Base-by-base conservation (phyloP, 163 green algal genomes). In the Picocystis sp. region DNA sequence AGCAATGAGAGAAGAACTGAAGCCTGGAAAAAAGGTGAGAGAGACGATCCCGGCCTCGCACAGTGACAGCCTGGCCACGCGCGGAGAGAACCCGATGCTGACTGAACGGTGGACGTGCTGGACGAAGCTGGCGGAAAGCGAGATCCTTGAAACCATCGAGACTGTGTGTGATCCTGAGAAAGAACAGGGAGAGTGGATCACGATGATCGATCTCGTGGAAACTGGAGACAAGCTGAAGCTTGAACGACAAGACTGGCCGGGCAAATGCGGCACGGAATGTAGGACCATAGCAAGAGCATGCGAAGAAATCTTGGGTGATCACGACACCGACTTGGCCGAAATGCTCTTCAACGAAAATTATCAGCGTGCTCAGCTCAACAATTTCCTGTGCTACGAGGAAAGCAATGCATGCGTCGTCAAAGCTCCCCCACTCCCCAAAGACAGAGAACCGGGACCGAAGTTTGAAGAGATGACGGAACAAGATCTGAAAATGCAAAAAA, bases 281-380 rank as follows among this genome's bases (percentile, higher is more conserved):
- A 77, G 74, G 53, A 81, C 75, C 1, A 52, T 78, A 11, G 45
- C 71, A 21, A 45, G 51, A 13, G 70, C 67, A 21, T 73, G 57
- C 1, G 53, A 73, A 22, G 55, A 70, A 2, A 50, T 81, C 19
- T 21, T 83, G 17, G 67, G 56, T 9, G 66, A 73, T 33, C 43
- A 61, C 12, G 75, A 81, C 57, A 77, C 73, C 1, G 75, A 83
- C 57, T 47, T 81, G 13, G 75, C 59, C 2, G 75, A 83, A 50
- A 45, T 64, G 13, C 58, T 83, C 9, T 81, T 66, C 50, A 47
- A 59, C 41, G 23, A 54, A 43, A 48, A 70, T 11, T 25, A 29
- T 6, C 47, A 54, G n/a, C 61, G 63, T n/a, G 45, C 61, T 2
- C 21, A 43, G 33, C 58, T 69, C 13, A 62, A 52, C 11, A 56